phyloP scores from a whole-genome alignment of 495 filamentous ascomycete species.

The Cenococcum geophilum region DNA sequence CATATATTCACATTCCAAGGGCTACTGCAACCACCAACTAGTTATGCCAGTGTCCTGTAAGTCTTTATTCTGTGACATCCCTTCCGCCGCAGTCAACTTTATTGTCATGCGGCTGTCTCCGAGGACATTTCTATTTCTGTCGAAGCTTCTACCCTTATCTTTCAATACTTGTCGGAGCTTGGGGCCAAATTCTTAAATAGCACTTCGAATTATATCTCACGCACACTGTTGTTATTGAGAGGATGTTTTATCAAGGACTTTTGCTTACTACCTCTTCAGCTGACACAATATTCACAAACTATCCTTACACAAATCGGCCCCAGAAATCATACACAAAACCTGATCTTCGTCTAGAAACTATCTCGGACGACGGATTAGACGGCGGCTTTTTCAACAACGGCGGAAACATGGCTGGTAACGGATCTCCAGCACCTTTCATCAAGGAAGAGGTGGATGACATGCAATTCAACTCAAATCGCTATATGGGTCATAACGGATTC shows the following conservation, averaged over 20 bases:
- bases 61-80: constrained; percentile 27
- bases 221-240: neutral
- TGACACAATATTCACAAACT: constrained; percentile 27
- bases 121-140: constrained; percentile 6
- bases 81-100: neutral
- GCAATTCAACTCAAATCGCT: constrained; percentile 48
- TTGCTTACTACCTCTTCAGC: constrained; percentile 29
- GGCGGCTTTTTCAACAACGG: constrained; percentile 32
- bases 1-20: constrained; percentile 29
- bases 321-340: constrained; percentile 33
- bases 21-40: constrained; percentile 28
- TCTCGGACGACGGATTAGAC: constrained; percentile 39
- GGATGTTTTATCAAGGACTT: constrained; percentile 21
- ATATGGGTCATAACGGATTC: constrained; percentile 55
- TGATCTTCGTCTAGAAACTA: constrained; percentile 31
- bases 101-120: constrained; percentile 24
- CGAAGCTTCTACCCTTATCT: neutral
- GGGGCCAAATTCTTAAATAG: neutral
- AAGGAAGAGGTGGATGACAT: constrained; percentile 72
- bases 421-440: constrained; percentile 59
- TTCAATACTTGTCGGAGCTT: constrained; percentile 5
- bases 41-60: constrained; percentile 32
- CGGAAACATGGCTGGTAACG: constrained; percentile 42
- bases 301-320: constrained; percentile 26
- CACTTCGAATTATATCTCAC: neutral